phyloP scores from a whole-genome alignment of 2,329 filamentous ascomycete genomes.

The Calonectria multiphialidica region DNA sequence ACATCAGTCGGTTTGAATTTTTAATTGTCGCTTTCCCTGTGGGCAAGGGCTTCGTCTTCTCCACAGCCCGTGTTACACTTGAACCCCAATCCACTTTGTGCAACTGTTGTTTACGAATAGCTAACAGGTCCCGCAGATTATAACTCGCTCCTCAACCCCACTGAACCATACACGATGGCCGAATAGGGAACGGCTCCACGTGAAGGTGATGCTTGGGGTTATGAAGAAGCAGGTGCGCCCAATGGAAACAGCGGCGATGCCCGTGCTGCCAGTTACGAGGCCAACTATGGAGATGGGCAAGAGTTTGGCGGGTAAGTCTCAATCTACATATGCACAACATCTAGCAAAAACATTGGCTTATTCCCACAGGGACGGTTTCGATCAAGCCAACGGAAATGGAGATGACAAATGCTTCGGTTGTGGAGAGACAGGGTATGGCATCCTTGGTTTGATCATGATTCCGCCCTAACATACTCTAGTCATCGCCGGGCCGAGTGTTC shows the following conservation, averaged over 20 bases:
- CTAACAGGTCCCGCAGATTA: not conserved
- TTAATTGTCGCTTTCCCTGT: not conserved
- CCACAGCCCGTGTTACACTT: not conserved
- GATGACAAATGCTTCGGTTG: constrained; percentile 52
- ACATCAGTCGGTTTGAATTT: not conserved
- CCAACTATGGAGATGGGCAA: not conserved
- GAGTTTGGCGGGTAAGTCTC: not conserved
- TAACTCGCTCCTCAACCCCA: not conserved
- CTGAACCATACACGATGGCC: constrained; percentile 15
- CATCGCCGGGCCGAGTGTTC: constrained; percentile 52
- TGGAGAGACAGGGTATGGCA: constrained; percentile 49
- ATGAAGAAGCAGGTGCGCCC: not conserved
- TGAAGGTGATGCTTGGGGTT: constrained; percentile 12
- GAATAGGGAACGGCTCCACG: constrained; percentile 15
- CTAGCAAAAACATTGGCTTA: not conserved
- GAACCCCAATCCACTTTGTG: not conserved
- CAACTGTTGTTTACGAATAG: not conserved
- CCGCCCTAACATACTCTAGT: constrained; percentile 33
- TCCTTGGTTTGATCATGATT: not conserved
- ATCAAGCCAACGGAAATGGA: constrained; percentile 15
- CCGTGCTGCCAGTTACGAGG: not conserved
- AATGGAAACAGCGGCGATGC: not conserved
- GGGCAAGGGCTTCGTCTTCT: not conserved
- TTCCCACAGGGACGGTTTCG: not conserved
- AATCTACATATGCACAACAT: not conserved